Evolutionary conservation across 2,329 filamentous ascomycete genomes (phyloP).

Genomic region (Torrubiella hemipterigena): DNA sequence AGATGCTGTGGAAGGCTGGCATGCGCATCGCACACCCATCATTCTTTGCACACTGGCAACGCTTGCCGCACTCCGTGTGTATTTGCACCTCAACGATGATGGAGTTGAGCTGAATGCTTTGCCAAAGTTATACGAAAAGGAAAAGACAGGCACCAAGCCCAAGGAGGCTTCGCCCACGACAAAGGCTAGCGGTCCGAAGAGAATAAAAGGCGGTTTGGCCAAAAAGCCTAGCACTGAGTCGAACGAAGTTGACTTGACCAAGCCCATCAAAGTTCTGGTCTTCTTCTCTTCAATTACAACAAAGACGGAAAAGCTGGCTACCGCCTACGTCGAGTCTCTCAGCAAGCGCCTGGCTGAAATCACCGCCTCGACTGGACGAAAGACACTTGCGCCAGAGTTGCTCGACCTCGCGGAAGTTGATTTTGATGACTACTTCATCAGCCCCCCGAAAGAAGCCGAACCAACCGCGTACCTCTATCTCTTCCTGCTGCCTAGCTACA

Average conservation of each 20-base stretch:
- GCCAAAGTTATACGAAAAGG: constrained; percentile 21
- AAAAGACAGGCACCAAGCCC: constrained; percentile 2
- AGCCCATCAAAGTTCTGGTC: constrained; percentile 58
- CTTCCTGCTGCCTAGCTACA: constrained; percentile 79
- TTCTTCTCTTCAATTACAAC: constrained; percentile 88
- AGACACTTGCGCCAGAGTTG: constrained; percentile 47
- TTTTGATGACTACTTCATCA: constrained; percentile 85
- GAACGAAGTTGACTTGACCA: constrained; percentile 16
- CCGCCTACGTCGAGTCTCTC: constrained; percentile 47
- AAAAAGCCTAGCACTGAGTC: constrained; percentile 17
- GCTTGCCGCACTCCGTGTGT: constrained; percentile 27
- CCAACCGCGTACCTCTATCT: constrained; percentile 66
- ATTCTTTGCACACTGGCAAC: constrained; percentile 24
- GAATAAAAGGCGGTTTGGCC: constrained; percentile 32
- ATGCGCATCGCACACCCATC: constrained; percentile 31
- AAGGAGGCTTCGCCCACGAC: constrained; percentile 14
- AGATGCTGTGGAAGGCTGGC: constrained; percentile 32
- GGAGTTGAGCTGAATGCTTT: constrained; percentile 23
- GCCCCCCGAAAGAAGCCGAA: constrained; percentile 48
- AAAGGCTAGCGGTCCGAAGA: constrained; percentile 30
- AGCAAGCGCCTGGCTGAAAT: constrained; percentile 39
- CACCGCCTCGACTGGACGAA: constrained; percentile 18
- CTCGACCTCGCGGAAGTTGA: constrained; percentile 78
- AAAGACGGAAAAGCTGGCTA: constrained; percentile 64
- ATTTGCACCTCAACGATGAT: constrained; percentile 25